Conservation (phyloP, 2,329 filamentous ascomycete genomes). For the Thelonectria discophora region DNA sequence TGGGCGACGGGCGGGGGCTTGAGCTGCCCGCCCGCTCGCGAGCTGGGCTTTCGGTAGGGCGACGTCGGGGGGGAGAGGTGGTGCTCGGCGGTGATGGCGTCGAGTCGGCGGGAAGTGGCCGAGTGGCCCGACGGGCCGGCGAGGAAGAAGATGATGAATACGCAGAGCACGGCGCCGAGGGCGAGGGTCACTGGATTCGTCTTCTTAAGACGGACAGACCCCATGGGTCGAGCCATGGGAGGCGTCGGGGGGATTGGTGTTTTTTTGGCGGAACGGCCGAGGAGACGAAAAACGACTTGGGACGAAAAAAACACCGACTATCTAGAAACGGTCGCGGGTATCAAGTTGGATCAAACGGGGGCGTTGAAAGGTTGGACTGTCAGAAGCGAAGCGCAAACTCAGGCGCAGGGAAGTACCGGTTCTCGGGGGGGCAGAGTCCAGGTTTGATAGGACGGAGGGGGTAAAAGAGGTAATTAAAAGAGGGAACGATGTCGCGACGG, state of each 20-base stretch:
- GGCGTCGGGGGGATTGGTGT: slow-evolving; percentile 28
- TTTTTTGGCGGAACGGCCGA: slow-evolving; percentile 16
- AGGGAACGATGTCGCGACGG: slow-evolving; percentile 26
- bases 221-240: slow-evolving; percentile 66
- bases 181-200: slow-evolving; percentile 79
- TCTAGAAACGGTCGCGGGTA: slow-evolving; percentile 33
- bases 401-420: slow-evolving; percentile 10
- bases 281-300: slow-evolving; percentile 15
- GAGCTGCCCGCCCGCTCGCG: slow-evolving; percentile 43
- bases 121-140: slow-evolving; percentile 63
- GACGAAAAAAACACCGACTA: slow-evolving; percentile 36
- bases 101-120: slow-evolving; percentile 55
- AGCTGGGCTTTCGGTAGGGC: slow-evolving; percentile 53
- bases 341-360: slow-evolving; percentile 35
- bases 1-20: slow-evolving; percentile 84
- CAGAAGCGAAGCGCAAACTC: slow-evolving; percentile 11
- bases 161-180: slow-evolving; percentile 75
- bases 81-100: slow-evolving; percentile 56
- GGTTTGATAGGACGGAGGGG: not conserved
- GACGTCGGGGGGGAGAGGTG: slow-evolving; percentile 55
- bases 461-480: slow-evolving; percentile 10
- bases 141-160: slow-evolving; percentile 75
- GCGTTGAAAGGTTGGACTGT: slow-evolving; percentile 1
- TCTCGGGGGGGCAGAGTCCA: not conserved
- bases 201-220: slow-evolving; percentile 78